Evolutionary conservation across 805 yeast species (phyloP).

Genomic region (Candida ponderosae): DNA sequence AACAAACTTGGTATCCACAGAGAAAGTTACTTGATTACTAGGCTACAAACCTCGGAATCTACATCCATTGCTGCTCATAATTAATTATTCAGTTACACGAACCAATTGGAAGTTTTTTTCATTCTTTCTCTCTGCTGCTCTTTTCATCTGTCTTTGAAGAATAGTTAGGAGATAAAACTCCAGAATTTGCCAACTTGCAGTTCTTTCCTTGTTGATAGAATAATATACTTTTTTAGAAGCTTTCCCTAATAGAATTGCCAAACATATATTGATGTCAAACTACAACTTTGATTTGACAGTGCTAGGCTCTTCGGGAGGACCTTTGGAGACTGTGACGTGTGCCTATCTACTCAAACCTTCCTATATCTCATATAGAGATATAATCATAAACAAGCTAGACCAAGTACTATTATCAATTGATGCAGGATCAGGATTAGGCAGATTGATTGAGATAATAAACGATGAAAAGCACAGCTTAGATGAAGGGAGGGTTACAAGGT

Average conservation of each 20-base stretch:
- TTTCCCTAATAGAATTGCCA: too few relatives aligned
- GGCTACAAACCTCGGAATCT: too few relatives aligned
- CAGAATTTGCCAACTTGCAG: too few relatives aligned
- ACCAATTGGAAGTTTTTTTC: too few relatives aligned
- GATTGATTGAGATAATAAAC: slow-evolving; percentile 35
- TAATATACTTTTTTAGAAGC: too few relatives aligned
- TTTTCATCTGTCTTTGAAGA: background rate
- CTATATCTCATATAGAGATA: slow-evolving; percentile 29
- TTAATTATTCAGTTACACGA: too few relatives aligned
- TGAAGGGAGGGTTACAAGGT: slow-evolving; percentile 5
- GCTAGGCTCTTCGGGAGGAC: slow-evolving; percentile 83
- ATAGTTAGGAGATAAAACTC: background rate
- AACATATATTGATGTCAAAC: background rate
- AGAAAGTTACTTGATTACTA: too few relatives aligned
- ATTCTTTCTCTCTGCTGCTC: too few relatives aligned
- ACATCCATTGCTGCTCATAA: too few relatives aligned
- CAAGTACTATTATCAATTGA: slow-evolving; percentile 54
- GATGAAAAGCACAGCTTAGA: slow-evolving; percentile 6
- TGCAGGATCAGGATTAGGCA: slow-evolving; percentile 69
- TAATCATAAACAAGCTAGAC: slow-evolving; percentile 18
- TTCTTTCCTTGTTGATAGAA: too few relatives aligned
- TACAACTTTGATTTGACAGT: slow-evolving; percentile 49
- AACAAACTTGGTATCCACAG: too few relatives aligned
- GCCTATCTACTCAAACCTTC: slow-evolving; percentile 58
- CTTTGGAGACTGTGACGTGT: slow-evolving; percentile 64